Percentiles rank a stretch among this genome's conserved stretches.
phyloP scores from a whole-genome alignment of 164 flowering plant species.

The Kalanchoe fedtschenkoi region DNA sequence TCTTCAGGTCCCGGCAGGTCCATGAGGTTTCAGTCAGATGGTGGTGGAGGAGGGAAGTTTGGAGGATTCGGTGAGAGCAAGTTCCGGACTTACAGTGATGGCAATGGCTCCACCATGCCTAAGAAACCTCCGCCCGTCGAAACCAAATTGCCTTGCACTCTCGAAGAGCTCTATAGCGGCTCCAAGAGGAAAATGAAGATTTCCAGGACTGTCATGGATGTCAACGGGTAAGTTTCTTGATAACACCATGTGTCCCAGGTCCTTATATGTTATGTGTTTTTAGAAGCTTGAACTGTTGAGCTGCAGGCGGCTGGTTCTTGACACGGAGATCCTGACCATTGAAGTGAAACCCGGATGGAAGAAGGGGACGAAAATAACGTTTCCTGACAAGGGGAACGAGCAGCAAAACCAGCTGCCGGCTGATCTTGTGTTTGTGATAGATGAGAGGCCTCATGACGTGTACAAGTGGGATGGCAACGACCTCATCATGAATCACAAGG shows the following conservation, averaged over 20 bases:
- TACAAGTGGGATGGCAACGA: slow-evolving; percentile 55
- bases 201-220: slow-evolving; percentile 46
- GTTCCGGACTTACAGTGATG: slow-evolving; percentile 24
- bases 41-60: slow-evolving; percentile 15
- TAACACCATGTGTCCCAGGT: no score
- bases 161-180: slow-evolving; percentile 64
- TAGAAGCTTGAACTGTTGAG: not conserved
- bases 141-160: slow-evolving; percentile 51
- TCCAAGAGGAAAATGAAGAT: slow-evolving; percentile 72
- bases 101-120: slow-evolving; percentile 19
- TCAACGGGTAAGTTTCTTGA: slow-evolving; percentile 48
- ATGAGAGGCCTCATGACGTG: slow-evolving; percentile 46
- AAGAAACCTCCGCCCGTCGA: slow-evolving; percentile 62
- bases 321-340: slow-evolving; percentile 47
- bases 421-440: slow-evolving; percentile 54
- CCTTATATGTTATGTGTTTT: not conserved
- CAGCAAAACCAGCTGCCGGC: slow-evolving; percentile 49
- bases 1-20: slow-evolving; percentile 40
- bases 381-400: slow-evolving; percentile 63
- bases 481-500: slow-evolving; percentile 25
- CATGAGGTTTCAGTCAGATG: slow-evolving; percentile 38
- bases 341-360: slow-evolving; percentile 72
- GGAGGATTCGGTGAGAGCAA: slow-evolving; percentile 37
- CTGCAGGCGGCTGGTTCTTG: slow-evolving; percentile 22
- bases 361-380: slow-evolving; percentile 60